These are phyloP conservation scores for Fusarium graminum DNA, from an alignment of 2,329 filamentous ascomycete genomes.

Conservation along the genomic window DNA sequence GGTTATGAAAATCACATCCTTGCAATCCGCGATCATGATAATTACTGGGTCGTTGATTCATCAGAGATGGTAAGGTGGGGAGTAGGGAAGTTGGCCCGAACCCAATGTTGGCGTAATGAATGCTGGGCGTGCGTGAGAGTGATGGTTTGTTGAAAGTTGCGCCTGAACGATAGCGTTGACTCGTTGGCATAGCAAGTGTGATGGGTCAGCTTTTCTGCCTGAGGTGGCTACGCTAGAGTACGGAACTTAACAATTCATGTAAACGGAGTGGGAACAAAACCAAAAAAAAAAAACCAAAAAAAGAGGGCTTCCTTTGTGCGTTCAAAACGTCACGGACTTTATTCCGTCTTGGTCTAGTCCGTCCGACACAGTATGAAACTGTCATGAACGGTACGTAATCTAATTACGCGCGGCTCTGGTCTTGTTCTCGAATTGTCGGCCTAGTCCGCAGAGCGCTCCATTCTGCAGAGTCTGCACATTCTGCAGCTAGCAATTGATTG, in stretches of 20 bases:
- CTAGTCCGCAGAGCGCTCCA: conserved; percentile 30
- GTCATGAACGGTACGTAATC: conserved; percentile 24
- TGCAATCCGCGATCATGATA: conserved; percentile 23
- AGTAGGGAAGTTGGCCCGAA: conserved; percentile 11
- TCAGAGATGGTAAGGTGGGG: conserved; percentile 16
- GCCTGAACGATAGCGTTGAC: conserved; percentile 17
- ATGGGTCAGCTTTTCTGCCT: conserved; percentile 27
- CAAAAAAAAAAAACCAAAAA: conserved; percentile 22
- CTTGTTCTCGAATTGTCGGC: conserved; percentile 24
- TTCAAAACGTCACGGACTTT: conserved; percentile 38
- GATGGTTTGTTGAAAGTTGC: conserved; percentile 22
- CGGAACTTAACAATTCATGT: conserved; percentile 25
- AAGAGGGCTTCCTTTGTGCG: conserved; percentile 26
- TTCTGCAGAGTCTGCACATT: conserved; percentile 30
- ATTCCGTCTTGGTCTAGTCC: conserved; percentile 27
- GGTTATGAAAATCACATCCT: conserved; percentile 26
- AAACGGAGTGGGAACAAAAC: conserved; percentile 36
- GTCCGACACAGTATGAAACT: conserved; percentile 42
- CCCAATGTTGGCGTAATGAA: conserved; percentile 11
- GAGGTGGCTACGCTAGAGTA: conserved; percentile 32
- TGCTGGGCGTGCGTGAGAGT: conserved; percentile 13
- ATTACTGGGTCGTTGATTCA: conserved; percentile 24
- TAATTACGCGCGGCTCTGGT: conserved; percentile 27
- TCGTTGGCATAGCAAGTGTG: conserved; percentile 12
- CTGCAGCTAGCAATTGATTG: conserved; percentile 26